Percentiles rank a stretch among this genome's conserved stretches.
Conservation (phyloP, 768 basidiomycete genomes). For the Tricholoma matsutake region DNA sequence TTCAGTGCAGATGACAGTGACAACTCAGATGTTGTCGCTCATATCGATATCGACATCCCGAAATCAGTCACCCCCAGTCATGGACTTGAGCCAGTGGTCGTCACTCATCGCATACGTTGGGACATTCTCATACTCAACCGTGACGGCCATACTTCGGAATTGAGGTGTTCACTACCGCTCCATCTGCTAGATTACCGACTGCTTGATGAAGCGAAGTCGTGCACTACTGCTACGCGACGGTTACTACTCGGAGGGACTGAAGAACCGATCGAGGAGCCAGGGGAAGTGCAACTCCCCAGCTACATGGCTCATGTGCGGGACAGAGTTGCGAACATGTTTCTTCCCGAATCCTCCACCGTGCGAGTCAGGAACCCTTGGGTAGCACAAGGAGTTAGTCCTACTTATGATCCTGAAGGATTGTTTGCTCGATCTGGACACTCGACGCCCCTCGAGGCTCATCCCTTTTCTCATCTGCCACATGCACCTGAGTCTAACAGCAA, state of each 20-base stretch:
- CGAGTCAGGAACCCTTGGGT: constrained; percentile 68
- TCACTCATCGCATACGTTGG: constrained; percentile 82
- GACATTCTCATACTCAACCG: constrained; percentile 74
- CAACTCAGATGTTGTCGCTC: constrained; percentile 51
- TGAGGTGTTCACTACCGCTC: constrained; percentile 91
- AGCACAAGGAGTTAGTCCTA: constrained; percentile 36
- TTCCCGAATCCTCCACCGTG: constrained; percentile 60
- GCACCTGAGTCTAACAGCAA: constrained; percentile 41
- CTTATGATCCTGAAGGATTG: constrained; percentile 17
- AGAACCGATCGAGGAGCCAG: constrained; percentile 39
- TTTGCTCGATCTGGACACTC: constrained; percentile 30
- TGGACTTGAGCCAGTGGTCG: constrained; percentile 65
- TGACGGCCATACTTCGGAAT: constrained; percentile 90
- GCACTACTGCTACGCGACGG: constrained; percentile 73
- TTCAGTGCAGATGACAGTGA: constrained; percentile 3
- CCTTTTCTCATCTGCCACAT: constrained; percentile 42
- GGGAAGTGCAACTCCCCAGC: constrained; percentile 79
- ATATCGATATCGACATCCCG: constrained; percentile 60
- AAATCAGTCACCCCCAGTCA: constrained; percentile 66
- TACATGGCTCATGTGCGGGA: constrained; percentile 90
- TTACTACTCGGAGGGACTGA: constrained; percentile 51
- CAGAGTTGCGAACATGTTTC: constrained; percentile 76
- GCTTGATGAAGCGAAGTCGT: constrained; percentile 69
- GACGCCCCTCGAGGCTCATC: constrained; percentile 39
- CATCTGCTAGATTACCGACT: constrained; percentile 76